Conservation (phyloP, 495 filamentous ascomycete genomes). For the Neurospora terricola region DNA sequence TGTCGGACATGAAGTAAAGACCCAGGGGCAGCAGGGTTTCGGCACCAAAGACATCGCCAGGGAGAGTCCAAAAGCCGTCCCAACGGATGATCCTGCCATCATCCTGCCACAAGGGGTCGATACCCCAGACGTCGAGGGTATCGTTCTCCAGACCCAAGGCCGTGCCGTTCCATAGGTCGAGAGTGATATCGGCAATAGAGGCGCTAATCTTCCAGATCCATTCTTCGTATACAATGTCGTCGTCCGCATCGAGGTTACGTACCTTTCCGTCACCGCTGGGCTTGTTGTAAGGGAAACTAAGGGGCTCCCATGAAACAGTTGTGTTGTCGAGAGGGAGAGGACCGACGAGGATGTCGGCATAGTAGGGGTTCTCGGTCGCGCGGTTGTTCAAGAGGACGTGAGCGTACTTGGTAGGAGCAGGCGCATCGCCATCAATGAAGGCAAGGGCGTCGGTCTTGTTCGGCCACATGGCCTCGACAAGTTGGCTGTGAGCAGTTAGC, state of each 20-base stretch:
- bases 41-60: constrained; percentile 25
- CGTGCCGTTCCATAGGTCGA: constrained; percentile 24
- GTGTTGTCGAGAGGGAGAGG: constrained; percentile 35
- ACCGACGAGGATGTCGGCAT: constrained; percentile 36
- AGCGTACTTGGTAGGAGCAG: constrained; percentile 35
- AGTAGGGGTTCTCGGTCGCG: constrained; percentile 31
- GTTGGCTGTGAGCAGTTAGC: constrained; percentile 3
- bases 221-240: constrained; percentile 8
- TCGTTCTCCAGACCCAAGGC: constrained; percentile 22
- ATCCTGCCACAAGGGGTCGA: constrained; percentile 32
- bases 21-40: constrained; percentile 32
- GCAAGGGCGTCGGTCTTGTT: constrained; percentile 43
- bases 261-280: constrained; percentile 23
- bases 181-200: constrained; percentile 17
- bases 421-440: constrained; percentile 30
- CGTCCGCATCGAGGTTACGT: constrained; percentile 32
- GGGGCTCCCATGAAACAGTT: constrained; percentile 26
- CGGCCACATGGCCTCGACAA: constrained; percentile 40
- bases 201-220: constrained; percentile 23
- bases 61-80: constrained; percentile 30
- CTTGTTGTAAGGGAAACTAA: constrained; percentile 35
- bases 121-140: constrained; percentile 30
- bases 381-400: constrained; percentile 34
- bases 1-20: constrained; percentile 31
- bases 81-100: constrained; percentile 31